Conservation (phyloP, 352 stramenopile species). For the Phytophthora sansomeana region DNA sequence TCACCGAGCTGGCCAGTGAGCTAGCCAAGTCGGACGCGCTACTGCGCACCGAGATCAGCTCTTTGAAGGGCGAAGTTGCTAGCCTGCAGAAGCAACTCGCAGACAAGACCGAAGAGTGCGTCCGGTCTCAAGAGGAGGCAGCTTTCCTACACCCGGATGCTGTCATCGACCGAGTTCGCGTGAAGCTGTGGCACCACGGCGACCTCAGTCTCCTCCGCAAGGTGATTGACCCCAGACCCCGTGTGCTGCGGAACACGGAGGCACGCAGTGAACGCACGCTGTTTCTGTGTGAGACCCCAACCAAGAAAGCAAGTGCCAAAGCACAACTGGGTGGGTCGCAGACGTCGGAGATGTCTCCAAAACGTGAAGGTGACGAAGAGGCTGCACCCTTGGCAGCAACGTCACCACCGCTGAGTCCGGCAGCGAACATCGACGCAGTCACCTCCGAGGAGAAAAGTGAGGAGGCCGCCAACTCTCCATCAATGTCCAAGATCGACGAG, state of each 20-base stretch:
- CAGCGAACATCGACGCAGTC: neutral
- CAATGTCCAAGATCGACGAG: neutral
- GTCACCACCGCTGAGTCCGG: neutral
- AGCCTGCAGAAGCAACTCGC: conserved; percentile 29
- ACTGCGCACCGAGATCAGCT: conserved; percentile 21
- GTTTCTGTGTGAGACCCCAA: conserved; percentile 19
- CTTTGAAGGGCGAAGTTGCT: conserved; percentile 20
- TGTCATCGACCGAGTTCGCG: conserved; percentile 32
- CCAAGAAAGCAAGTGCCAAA: conserved; percentile 23
- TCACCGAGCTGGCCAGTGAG: conserved; percentile 22
- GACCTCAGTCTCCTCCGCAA: conserved; percentile 32
- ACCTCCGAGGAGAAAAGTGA: conserved; percentile 1
- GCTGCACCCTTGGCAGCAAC: neutral
- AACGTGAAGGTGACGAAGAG: conserved; percentile 18
- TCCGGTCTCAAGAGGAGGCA: conserved; percentile 1
- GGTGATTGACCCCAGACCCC: conserved; percentile 21
- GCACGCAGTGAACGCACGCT: conserved; percentile 22
- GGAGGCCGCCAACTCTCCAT: neutral
- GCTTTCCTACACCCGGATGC: conserved; percentile 34
- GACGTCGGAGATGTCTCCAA: conserved; percentile 3
- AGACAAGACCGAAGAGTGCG: conserved; percentile 22
- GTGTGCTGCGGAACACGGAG: conserved; percentile 21
- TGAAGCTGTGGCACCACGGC: conserved; percentile 37
- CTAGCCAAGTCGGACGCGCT: conserved; percentile 18
- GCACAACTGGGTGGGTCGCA: neutral